These are phyloP conservation scores for Staphylotrichum tortipilum DNA, from an alignment of 495 filamentous ascomycete genomes.

Conservation along the genomic window DNA sequence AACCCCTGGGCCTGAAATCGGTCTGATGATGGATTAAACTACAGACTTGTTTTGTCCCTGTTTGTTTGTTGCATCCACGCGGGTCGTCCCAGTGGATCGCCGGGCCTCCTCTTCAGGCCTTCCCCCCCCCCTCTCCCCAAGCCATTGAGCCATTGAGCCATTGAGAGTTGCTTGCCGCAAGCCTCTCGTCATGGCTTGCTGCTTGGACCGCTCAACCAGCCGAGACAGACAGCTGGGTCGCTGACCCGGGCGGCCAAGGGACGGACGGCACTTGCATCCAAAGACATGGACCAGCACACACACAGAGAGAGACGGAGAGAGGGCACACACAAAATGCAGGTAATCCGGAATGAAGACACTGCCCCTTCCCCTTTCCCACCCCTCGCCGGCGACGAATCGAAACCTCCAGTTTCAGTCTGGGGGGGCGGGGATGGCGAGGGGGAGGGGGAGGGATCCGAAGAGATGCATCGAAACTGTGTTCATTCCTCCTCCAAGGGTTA, in stretches of 20 bases:
- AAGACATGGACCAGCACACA: constrained; percentile 18
- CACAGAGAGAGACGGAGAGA: too few relatives aligned
- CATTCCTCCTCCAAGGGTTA: background rate
- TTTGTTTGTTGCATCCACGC: constrained; percentile 13
- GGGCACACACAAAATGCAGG: constrained; percentile 25
- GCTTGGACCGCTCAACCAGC: constrained; percentile 12
- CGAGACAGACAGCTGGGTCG: constrained; percentile 18
- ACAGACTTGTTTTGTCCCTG: background rate
- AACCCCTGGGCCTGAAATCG: too few relatives aligned
- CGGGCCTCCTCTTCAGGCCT: constrained; percentile 4
- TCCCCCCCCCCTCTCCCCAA: too few relatives aligned
- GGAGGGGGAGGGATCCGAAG: background rate
- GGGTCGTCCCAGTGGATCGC: background rate
- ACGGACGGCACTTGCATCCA: constrained; percentile 7
- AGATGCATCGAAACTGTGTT: background rate
- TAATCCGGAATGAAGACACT: constrained; percentile 17
- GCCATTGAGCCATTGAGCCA: too few relatives aligned
- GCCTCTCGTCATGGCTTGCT: constrained; percentile 12
- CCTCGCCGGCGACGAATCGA: constrained; percentile 5
- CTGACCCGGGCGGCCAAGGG: constrained; percentile 13
- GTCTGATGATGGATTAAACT: too few relatives aligned
- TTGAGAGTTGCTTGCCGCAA: background rate
- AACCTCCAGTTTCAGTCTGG: constrained; percentile 4
- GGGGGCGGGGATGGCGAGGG: too few relatives aligned
- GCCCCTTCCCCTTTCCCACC: too few relatives aligned